These are phyloP conservation scores for Erysimum pusillum DNA, from an alignment of 441 rosid genomes.

Conservation along the genomic window DNA sequence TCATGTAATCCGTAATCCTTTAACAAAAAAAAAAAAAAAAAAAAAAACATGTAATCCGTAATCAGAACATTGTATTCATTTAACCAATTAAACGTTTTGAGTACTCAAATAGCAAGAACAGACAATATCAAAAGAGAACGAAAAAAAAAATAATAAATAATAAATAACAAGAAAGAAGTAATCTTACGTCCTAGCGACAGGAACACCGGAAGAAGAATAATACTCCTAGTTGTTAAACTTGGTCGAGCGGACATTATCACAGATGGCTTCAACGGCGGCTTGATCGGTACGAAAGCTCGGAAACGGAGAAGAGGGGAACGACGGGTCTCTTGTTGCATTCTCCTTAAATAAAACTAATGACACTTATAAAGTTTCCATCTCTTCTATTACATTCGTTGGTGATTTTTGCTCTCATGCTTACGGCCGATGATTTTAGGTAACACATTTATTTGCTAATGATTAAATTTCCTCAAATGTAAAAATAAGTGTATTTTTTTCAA, in stretches of 20 bases:
- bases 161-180: background rate
- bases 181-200: slow-evolving; percentile 46
- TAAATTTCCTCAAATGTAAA: too few relatives aligned
- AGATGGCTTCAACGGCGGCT: slow-evolving; percentile 56
- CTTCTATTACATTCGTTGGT: background rate
- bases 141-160: background rate
- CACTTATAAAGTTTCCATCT: background rate
- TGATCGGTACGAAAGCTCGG: slow-evolving; percentile 54
- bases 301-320: slow-evolving; percentile 55
- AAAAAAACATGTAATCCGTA: too few relatives aligned
- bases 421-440: background rate
- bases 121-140: too few relatives aligned
- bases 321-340: background rate
- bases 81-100: too few relatives aligned
- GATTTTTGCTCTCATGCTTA: background rate
- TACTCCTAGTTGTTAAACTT: slow-evolving; percentile 58
- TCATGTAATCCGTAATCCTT: too few relatives aligned
- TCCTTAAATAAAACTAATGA: background rate
- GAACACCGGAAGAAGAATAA: slow-evolving; percentile 50
- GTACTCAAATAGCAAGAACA: background rate
- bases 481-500: too few relatives aligned
- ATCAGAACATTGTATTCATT: too few relatives aligned
- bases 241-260: slow-evolving; percentile 52
- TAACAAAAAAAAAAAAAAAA: too few relatives aligned
- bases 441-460: background rate